phyloP scores from a whole-genome alignment of 345 rosid genomes.

The Pistacia vera region DNA sequence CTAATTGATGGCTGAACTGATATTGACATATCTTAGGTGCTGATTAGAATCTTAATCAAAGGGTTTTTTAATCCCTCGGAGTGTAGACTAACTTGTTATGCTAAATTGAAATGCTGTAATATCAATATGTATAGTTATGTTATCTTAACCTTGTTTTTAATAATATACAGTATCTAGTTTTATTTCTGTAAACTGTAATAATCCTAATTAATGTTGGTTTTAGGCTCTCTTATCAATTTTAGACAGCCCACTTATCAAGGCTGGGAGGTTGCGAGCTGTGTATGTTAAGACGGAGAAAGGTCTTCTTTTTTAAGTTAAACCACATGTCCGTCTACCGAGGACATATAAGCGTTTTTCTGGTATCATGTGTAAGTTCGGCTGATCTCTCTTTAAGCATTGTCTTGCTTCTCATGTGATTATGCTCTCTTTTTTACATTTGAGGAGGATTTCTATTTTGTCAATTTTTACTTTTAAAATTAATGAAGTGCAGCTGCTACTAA shows the following conservation, averaged over 20 bases:
- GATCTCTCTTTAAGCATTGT: background rate
- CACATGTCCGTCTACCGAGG: conserved; percentile 87
- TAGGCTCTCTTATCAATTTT: conserved; percentile 81
- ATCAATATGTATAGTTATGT: background rate
- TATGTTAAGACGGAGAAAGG: conserved; percentile 87
- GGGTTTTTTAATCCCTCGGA: background rate
- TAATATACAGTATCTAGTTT: background rate
- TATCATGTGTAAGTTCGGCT: conserved; percentile 66
- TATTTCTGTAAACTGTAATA: background rate
- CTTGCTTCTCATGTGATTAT: background rate
- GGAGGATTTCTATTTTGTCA: background rate
- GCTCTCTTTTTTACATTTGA: background rate
- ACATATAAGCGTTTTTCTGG: conserved; percentile 85
- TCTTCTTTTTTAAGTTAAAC: conserved; percentile 84
- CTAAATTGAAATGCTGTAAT: background rate
- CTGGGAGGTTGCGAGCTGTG: conserved; percentile 79
- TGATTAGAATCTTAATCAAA: background rate
- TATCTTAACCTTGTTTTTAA: background rate
- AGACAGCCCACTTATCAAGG: conserved; percentile 87
- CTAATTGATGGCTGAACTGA: background rate
- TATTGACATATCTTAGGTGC: background rate
- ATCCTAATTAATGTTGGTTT: background rate
- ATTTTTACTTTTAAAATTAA: conserved; percentile 7
- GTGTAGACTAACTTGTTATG: background rate
- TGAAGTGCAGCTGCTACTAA: conserved; percentile 89